These are phyloP conservation scores for Aphanomyces stellatus DNA, from an alignment of 352 stramenopile genomes.

Conservation along the genomic window DNA sequence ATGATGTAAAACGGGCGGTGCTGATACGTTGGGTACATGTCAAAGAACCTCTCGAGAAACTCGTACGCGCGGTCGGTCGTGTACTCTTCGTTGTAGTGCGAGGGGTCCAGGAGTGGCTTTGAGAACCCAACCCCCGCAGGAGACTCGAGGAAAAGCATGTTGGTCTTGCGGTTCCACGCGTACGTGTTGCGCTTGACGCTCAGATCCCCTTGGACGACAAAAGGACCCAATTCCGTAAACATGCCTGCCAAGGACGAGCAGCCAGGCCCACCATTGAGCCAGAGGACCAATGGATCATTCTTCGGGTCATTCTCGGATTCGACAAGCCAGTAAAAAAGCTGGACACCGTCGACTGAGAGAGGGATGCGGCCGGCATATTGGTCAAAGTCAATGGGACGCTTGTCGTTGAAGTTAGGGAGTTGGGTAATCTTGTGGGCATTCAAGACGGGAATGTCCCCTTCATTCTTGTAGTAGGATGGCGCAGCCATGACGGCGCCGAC, in stretches of 20 bases:
- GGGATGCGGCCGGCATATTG: conserved; percentile 56
- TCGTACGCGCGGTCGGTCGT: conserved; percentile 43
- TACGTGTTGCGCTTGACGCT: conserved; percentile 64
- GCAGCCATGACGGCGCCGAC: too few species aligned
- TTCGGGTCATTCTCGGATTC: conserved; percentile 38
- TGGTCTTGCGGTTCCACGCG: conserved; percentile 79
- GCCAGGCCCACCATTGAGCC: conserved; percentile 88
- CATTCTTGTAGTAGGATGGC: too few species aligned
- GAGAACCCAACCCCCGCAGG: conserved; percentile 68
- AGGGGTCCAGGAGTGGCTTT: conserved; percentile 38
- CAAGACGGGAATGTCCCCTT: conserved; percentile 35
- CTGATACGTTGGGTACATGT: conserved; percentile 59
- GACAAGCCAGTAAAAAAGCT: conserved; percentile 67
- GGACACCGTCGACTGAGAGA: conserved; percentile 31
- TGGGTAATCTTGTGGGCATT: conserved; percentile 34
- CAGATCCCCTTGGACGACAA: conserved; percentile 39
- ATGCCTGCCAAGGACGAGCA: conserved; percentile 76
- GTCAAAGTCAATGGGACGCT: conserved; percentile 43
- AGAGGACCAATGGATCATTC: conserved; percentile 79
- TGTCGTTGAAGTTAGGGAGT: conserved; percentile 37
- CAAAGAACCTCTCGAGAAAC: conserved; percentile 69
- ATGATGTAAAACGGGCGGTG: conserved; percentile 73
- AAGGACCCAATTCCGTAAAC: conserved; percentile 68
- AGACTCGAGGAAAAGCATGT: conserved; percentile 83
- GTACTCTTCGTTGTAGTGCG: conserved; percentile 47